A percentile compares a stretch with the other conserved stretches of the same genome.
Conservation (phyloP, 352 stramenopile species). For the Pythium monospermum region DNA sequence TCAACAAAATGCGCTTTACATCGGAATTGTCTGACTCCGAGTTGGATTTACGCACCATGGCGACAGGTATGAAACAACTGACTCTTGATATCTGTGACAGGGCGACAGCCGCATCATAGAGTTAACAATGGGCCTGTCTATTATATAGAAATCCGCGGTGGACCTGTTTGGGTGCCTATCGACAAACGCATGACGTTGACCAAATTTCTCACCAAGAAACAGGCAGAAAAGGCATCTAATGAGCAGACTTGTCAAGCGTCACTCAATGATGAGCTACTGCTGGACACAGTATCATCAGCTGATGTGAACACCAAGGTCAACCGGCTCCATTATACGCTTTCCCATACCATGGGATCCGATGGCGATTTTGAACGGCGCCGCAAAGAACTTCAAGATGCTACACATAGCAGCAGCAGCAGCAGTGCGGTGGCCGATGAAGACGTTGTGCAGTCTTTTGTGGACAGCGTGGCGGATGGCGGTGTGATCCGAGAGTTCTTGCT, state of each 20-base stretch:
- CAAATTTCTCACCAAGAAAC: constrained; percentile 37
- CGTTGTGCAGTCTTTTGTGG: constrained; percentile 75
- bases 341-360: constrained; percentile 88
- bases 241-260: neutral
- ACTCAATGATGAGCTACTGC: neutral
- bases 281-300: too few species aligned
- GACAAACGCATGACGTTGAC: constrained; percentile 50
- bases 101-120: neutral
- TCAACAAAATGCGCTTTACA: constrained; percentile 91
- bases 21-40: constrained; percentile 79
- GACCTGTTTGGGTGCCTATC: constrained; percentile 57
- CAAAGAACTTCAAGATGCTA: constrained; percentile 65
- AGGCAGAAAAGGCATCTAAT: neutral
- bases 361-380: constrained; percentile 88
- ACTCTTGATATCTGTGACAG: neutral
- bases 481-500: constrained; percentile 85
- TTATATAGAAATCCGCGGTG: constrained; percentile 55
- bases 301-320: constrained; percentile 72
- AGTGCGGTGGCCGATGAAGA: constrained; percentile 55
- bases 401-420: constrained; percentile 2
- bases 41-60: constrained; percentile 59
- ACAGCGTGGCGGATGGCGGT: constrained; percentile 66
- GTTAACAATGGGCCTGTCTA: constrained; percentile 3
- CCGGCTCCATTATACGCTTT: constrained; percentile 86
- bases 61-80: constrained; percentile 30